Evolutionary conservation across 1,284 basidiomycete genomes (phyloP).

Genomic region (Pyrrhoderma noxium): DNA sequence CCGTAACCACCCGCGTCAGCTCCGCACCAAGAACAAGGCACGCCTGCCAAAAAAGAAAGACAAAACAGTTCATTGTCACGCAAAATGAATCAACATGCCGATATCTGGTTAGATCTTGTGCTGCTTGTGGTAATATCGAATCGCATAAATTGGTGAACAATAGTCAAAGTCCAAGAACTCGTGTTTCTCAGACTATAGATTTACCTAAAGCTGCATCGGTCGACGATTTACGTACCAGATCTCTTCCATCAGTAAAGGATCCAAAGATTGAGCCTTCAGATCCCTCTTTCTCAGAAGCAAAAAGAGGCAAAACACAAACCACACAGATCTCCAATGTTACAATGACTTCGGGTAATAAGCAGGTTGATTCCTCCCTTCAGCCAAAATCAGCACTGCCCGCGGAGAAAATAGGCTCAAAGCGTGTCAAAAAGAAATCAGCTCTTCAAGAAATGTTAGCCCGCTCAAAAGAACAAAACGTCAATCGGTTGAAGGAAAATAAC

Average conservation of each 20-base stretch:
- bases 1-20: slow-evolving; percentile 24
- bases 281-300: not conserved
- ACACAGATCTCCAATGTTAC: not conserved
- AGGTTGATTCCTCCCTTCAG: not conserved
- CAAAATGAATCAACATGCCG: not conserved
- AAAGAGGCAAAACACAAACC: not conserved
- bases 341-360: not conserved
- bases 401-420: slow-evolving; percentile 8
- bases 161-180: not conserved
- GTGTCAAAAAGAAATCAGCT: slow-evolving; percentile 39
- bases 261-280: not conserved
- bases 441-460: slow-evolving; percentile 56
- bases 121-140: not conserved
- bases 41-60: slow-evolving; percentile 2
- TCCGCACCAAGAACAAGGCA: not conserved
- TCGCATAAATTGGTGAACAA: not conserved
- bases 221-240: no score
- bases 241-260: no score
- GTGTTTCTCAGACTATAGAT: not conserved
- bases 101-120: not conserved
- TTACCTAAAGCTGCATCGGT: no score
- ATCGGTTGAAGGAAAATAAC: slow-evolving; percentile 25
- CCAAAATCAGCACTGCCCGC: not conserved
- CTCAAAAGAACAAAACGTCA: slow-evolving; percentile 44
- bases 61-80: slow-evolving; percentile 2